Base-by-base conservation (phyloP, 2,329 filamentous ascomycete species). In the Trichophyton rubrum region DNA sequence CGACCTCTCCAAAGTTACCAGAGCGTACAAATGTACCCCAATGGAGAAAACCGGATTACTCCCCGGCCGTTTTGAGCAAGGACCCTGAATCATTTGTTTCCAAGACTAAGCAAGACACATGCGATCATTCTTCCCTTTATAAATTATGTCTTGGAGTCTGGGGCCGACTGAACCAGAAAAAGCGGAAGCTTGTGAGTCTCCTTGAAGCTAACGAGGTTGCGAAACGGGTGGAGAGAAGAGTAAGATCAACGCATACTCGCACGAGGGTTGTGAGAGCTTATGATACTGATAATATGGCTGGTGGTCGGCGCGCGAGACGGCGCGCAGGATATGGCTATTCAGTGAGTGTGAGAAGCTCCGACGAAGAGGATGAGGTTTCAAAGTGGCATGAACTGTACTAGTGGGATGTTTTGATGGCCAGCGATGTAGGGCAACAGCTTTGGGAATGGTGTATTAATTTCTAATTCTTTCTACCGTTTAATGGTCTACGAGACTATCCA, bases 121-220 rank as follows among this genome's bases (percentile, higher is more conserved):
- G 17, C 7, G 17, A 13, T 5, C n/a, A 24, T 11, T 11, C 43
- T 11, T 20, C 43, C 11, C 15, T 56, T 22, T 53, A 57, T 5
- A 33, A 47, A 9, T 24, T 58, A 20, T 56, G 47, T 8, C 22
- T 27, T 22, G 30, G 20, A 22, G 11, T 22, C 5, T 17, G 30
- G 38, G 20, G 24, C 8, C 7, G 58, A 38, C 53, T 64, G 60
- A 56, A 62, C 62, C n/a, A 64, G 27, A 51, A 56, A 24, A 82
- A 80, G 73, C 74, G 81, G 64, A 77, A 75, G 65, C 71, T 85
- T 11, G 81, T 85, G 4, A 80, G 74, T 57, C 67, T 85, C 60
- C 75, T 78, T 43, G 82, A 85, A 68, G 82, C 82, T 9, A 85
- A 84, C 66, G 82, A 85, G 68, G 80, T 85, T 20, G 80, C 81